A percentile compares a stretch with the other conserved stretches of the same genome.
Evolutionary conservation across 805 yeast genomes (phyloP).

Genomic region (Sungouiozyma intestinalis): DNA sequence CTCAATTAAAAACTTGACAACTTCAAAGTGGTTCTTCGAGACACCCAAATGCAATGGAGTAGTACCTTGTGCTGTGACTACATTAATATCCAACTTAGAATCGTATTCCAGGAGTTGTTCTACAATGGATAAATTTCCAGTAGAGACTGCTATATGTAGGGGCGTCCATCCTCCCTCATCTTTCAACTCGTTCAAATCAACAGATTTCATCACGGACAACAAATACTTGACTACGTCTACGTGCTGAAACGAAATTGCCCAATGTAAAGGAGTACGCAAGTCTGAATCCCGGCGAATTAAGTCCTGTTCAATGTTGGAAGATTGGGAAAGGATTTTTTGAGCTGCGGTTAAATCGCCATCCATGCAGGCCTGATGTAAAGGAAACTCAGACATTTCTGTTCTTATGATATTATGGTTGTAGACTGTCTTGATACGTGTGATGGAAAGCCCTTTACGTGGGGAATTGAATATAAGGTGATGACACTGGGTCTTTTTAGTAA

Average conservation of each 20-base stretch:
- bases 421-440: too few species aligned
- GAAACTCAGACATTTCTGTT: conserved; percentile 11
- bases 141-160: conserved; percentile 68
- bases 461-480: too few species aligned
- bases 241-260: conserved; percentile 70
- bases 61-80: conserved; percentile 55
- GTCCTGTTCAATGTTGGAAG: conserved; percentile 33
- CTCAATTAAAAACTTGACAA: conserved; percentile 45
- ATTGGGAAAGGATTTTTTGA: conserved; percentile 37
- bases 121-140: conserved; percentile 51
- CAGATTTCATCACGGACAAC: conserved; percentile 26
- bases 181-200: conserved; percentile 54
- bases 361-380: conserved; percentile 55
- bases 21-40: conserved; percentile 49
- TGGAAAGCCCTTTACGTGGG: too few species aligned
- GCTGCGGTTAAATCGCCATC: conserved; percentile 47
- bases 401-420: too few species aligned
- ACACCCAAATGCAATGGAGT: conserved; percentile 72
- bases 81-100: conserved; percentile 44
- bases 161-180: conserved; percentile 89
- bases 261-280: conserved; percentile 71
- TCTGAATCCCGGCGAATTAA: conserved; percentile 52
- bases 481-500: too few species aligned
- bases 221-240: conserved; percentile 37
- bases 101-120: conserved; percentile 43